Conservation (phyloP, 1,284 basidiomycete genomes). For the Psilocybe mexicana region DNA sequence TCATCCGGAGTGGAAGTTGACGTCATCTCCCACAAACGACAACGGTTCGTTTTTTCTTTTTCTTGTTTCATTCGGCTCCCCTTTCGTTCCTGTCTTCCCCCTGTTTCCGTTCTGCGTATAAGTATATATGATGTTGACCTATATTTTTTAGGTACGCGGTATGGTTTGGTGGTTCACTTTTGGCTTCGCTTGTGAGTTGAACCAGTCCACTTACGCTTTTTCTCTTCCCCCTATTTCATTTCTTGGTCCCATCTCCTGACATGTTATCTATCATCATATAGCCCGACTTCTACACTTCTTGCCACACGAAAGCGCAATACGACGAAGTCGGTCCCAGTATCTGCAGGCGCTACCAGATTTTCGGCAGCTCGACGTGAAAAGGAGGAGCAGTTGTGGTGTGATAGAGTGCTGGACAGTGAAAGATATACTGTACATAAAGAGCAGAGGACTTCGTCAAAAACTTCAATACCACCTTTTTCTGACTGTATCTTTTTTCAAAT, state of each 20-base stretch:
- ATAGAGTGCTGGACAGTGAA: no score
- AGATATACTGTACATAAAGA: neutral
- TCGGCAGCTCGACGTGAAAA: conserved; percentile 80
- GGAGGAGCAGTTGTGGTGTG: neutral
- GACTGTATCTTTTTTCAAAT: neutral
- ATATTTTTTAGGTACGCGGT: conserved; percentile 76
- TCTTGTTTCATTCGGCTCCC: neutral
- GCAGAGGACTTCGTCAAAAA: neutral
- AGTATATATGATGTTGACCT: neutral
- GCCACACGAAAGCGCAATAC: conserved; percentile 96
- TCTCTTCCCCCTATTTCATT: conserved; percentile 1
- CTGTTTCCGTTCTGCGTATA: neutral
- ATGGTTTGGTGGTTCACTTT: conserved; percentile 96
- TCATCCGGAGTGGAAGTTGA: conserved; percentile 95
- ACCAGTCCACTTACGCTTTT: neutral
- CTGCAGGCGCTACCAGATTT: conserved; percentile 92
- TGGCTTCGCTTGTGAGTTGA: conserved; percentile 81
- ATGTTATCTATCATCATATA: conserved; percentile 32
- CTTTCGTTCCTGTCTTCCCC: conserved; percentile 10
- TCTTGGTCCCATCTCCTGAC: neutral
- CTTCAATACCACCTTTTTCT: neutral
- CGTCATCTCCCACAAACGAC: conserved; percentile 98
- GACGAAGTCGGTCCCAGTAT: conserved; percentile 97
- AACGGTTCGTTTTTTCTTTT: conserved; percentile 56
- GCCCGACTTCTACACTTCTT: conserved; percentile 98